phyloP scores from a whole-genome alignment of 2,329 filamentous ascomycete species.

The Pseudogymnoascus sp. region DNA sequence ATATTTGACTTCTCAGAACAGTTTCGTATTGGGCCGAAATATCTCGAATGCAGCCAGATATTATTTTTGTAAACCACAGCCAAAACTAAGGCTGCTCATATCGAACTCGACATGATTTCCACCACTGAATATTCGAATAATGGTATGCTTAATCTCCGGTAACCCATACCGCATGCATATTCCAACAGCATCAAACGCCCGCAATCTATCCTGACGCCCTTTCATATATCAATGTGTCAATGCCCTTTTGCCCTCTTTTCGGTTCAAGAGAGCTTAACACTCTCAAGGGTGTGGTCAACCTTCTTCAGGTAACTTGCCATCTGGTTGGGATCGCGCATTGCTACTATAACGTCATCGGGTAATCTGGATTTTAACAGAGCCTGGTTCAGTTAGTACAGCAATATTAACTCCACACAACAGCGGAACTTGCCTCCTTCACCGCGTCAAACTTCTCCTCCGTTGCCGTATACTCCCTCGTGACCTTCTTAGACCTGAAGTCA shows the following conservation, averaged over 20 bases:
- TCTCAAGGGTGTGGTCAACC: slow-evolving; percentile 60
- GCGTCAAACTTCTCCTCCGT: slow-evolving; percentile 74
- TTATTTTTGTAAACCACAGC: not conserved
- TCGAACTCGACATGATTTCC: not conserved
- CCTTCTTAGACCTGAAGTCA: slow-evolving; percentile 70
- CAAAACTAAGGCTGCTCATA: not conserved
- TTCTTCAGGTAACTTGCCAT: slow-evolving; percentile 62
- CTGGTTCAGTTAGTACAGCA: slow-evolving; percentile 26
- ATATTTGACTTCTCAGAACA: not conserved
- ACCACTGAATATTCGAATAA: not conserved
- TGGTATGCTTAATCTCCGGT: not conserved
- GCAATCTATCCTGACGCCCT: not conserved
- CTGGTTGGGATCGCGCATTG: slow-evolving; percentile 72
- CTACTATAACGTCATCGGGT: slow-evolving; percentile 66
- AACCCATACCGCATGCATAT: not conserved
- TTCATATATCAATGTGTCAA: not conserved
- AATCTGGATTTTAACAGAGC: slow-evolving; percentile 39
- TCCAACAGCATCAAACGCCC: not conserved
- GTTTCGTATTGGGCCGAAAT: not conserved
- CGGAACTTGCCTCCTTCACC: slow-evolving; percentile 56
- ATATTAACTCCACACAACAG: not conserved
- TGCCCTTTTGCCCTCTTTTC: not conserved
- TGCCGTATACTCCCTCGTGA: slow-evolving; percentile 85
- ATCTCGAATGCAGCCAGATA: not conserved
- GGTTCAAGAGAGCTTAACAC: slow-evolving; percentile 13